Evolutionary conservation across 2,329 filamentous ascomycete genomes (phyloP).

Genomic region (Aspergillus fijiensis): DNA sequence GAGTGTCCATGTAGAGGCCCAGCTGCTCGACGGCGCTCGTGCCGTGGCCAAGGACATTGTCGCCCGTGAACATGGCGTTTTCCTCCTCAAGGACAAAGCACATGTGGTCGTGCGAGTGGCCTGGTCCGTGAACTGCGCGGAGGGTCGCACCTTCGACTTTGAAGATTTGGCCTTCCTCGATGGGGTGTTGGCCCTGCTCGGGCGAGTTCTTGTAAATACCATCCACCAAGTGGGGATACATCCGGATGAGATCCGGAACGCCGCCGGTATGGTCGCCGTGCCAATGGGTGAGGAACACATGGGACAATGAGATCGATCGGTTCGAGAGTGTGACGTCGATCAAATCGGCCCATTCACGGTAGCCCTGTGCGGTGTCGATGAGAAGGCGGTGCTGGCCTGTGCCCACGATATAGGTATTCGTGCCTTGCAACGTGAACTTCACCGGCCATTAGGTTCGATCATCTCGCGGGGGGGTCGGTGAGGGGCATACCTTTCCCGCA

Average conservation of each 20-base stretch:
- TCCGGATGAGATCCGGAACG: conserved; percentile 39
- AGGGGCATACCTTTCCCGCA: conserved; percentile 39
- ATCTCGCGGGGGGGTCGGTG: not conserved
- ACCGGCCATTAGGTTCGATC: not conserved
- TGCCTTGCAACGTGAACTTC: conserved; percentile 41
- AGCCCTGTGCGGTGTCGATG: conserved; percentile 39
- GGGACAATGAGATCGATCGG: conserved; percentile 36
- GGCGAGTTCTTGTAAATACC: conserved; percentile 42
- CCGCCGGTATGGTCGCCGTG: conserved; percentile 48
- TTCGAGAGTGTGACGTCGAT: conserved; percentile 34
- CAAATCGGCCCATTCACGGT: conserved; percentile 36
- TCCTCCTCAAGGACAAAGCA: conserved; percentile 70
- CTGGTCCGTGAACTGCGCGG: conserved; percentile 53
- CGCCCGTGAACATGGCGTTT: conserved; percentile 75
- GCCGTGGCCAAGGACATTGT: conserved; percentile 70
- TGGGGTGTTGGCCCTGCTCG: conserved; percentile 31
- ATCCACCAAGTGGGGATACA: conserved; percentile 28
- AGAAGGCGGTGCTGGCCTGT: conserved; percentile 36
- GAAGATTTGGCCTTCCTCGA: conserved; percentile 41
- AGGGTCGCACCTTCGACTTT: conserved; percentile 42
- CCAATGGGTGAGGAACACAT: conserved; percentile 48
- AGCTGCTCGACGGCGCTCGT: conserved; percentile 44
- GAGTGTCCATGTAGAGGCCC: conserved; percentile 36
- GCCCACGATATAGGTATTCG: conserved; percentile 44
- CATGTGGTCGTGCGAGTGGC: conserved; percentile 75